A percentile compares a stretch with the other conserved stretches of the same genome.
These are phyloP conservation scores for Apiospora koreana DNA, from an alignment of 2,329 filamentous ascomycete genomes.

Conservation along the genomic window DNA sequence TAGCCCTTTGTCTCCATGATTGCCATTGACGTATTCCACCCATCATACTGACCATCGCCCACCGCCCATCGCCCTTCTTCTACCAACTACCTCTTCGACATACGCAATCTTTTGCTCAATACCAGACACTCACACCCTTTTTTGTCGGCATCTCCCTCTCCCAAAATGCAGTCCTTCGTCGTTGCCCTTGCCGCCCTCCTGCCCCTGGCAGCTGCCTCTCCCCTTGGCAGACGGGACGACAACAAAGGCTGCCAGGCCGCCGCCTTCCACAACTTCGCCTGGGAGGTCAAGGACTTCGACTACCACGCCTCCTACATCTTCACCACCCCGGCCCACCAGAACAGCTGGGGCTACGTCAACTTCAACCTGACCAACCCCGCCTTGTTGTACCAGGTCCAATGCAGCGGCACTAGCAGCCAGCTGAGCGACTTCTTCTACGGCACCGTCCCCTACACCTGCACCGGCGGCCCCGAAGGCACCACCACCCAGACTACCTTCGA, in stretches of 20 bases:
- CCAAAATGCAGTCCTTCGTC: constrained; percentile 29
- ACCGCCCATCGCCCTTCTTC: background rate
- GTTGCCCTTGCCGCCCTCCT: constrained; percentile 26
- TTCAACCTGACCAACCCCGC: constrained; percentile 53
- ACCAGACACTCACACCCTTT: background rate
- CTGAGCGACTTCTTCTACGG: constrained; percentile 54
- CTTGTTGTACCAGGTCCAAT: constrained; percentile 37
- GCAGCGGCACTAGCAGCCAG: constrained; percentile 42
- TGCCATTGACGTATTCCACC: background rate
- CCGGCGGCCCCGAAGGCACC: constrained; percentile 23
- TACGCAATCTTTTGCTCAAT: background rate
- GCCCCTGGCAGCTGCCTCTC: constrained; percentile 28
- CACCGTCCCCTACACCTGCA: constrained; percentile 45
- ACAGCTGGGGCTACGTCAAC: constrained; percentile 33
- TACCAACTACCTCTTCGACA: background rate
- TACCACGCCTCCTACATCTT: constrained; percentile 52
- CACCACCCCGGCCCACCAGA: constrained; percentile 53
- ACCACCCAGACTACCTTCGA: constrained; percentile 41
- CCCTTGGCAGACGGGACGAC: constrained; percentile 25
- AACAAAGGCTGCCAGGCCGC: constrained; percentile 32
- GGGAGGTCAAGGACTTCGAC: constrained; percentile 46
- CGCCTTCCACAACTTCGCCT: constrained; percentile 38
- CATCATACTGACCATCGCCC: background rate
- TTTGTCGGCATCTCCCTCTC: background rate
- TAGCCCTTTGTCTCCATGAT: background rate